These are phyloP conservation scores for Stevia rebaudiana DNA, from an alignment of 140 eudicot genomes.

Conservation along the genomic window DNA sequence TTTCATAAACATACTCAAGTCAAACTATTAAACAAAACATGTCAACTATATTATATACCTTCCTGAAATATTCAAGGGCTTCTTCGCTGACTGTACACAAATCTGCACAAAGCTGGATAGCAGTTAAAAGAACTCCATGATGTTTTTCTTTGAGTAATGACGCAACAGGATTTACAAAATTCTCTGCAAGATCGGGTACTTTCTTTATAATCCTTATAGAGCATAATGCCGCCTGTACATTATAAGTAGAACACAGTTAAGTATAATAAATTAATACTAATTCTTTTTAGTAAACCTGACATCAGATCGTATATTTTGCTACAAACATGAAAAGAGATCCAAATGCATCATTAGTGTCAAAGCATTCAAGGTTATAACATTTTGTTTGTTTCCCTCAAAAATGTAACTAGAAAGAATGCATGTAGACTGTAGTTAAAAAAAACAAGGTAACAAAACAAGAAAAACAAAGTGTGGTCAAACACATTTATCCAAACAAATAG, in stretches of 20 bases:
- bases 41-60: constrained; percentile 59
- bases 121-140: constrained; percentile 87
- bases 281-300: not conserved
- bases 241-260: constrained; percentile 12
- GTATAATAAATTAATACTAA: not conserved
- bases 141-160: constrained; percentile 87
- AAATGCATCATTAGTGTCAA: constrained; percentile 3
- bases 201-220: constrained; percentile 89
- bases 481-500: constrained; percentile 3
- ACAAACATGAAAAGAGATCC: not conserved
- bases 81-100: constrained; percentile 73
- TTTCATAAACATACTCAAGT: constrained; percentile 1
- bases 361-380: constrained; percentile 4
- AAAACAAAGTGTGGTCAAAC: not conserved
- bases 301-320: not conserved
- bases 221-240: constrained; percentile 87
- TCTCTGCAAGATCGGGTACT: constrained; percentile 90
- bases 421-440: not conserved
- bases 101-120: constrained; percentile 87
- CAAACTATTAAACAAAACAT: constrained; percentile 4
- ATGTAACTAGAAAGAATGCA: constrained; percentile 6
- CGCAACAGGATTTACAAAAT: constrained; percentile 79
- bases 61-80: constrained; percentile 90
- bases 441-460: not conserved
- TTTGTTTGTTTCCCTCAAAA: not conserved